These are phyloP conservation scores for Tranzscheliella williamsii DNA, from an alignment of 1,284 basidiomycete genomes.

Conservation along the genomic window DNA sequence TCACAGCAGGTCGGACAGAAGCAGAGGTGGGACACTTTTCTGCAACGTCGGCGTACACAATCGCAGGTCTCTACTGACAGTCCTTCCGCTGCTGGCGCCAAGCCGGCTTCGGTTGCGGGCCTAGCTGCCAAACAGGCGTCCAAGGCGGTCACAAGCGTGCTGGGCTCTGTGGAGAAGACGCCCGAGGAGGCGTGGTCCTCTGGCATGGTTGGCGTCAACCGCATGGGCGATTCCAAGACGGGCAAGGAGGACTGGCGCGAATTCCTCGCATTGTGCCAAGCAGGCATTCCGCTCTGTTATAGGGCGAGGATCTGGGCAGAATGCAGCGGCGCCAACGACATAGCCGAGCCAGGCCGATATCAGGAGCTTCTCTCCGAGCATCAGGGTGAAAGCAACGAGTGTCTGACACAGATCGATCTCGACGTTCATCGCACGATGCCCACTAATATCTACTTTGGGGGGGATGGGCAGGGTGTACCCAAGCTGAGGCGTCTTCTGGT, in stretches of 20 bases:
- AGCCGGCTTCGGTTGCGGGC: background rate
- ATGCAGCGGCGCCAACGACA: slow-evolving; percentile 86
- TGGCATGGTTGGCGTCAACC: slow-evolving; percentile 79
- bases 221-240: slow-evolving; percentile 73
- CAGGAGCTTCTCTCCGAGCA: slow-evolving; percentile 74
- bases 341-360: slow-evolving; percentile 88
- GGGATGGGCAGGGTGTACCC: slow-evolving; percentile 87
- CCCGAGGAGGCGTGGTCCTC: slow-evolving; percentile 46
- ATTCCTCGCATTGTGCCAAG: slow-evolving; percentile 76
- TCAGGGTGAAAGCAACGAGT: slow-evolving; percentile 65
- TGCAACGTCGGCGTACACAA: slow-evolving; percentile 68
- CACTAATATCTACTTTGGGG: slow-evolving; percentile 92
- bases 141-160: background rate
- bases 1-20: slow-evolving; percentile 73
- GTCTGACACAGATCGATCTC: slow-evolving; percentile 89
- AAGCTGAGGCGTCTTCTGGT: slow-evolving; percentile 85
- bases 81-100: background rate
- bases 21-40: slow-evolving; percentile 85
- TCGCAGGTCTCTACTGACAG: slow-evolving; percentile 2
- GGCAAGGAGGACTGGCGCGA: slow-evolving; percentile 75
- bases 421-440: slow-evolving; percentile 80
- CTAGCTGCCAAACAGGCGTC: background rate
- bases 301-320: slow-evolving; percentile 84
- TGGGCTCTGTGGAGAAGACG: slow-evolving; percentile 22
- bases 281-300: slow-evolving; percentile 85